phyloP scores from a whole-genome alignment of 2,329 filamentous ascomycete species.

The Fusarium equiseti region DNA sequence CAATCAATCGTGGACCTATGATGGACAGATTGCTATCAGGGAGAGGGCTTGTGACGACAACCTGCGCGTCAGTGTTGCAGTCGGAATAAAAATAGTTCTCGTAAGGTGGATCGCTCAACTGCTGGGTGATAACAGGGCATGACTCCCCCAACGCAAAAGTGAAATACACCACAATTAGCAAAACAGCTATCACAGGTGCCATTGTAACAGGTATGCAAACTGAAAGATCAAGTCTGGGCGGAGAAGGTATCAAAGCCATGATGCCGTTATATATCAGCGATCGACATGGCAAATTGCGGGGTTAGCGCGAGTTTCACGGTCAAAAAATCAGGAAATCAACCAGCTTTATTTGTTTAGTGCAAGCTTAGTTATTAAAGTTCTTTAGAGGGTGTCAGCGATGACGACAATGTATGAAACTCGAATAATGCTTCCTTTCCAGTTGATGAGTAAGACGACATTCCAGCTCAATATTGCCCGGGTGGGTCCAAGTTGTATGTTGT shows the following conservation, averaged over 20 bases:
- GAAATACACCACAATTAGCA: background rate
- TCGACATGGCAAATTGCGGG: constrained; percentile 13
- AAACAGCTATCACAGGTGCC: background rate
- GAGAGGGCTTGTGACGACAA: constrained; percentile 70
- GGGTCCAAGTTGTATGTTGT: background rate
- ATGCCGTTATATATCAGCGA: constrained; percentile 7
- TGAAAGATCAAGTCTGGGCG: background rate
- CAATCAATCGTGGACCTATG: constrained; percentile 68
- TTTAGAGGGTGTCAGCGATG: constrained; percentile 1
- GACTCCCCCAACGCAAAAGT: background rate
- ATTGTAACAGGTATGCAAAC: background rate
- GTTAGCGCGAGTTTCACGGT: background rate
- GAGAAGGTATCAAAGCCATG: background rate
- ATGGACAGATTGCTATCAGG: constrained; percentile 64
- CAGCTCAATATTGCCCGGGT: background rate
- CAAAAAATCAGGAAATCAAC: constrained; percentile 15
- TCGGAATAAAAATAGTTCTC: constrained; percentile 76
- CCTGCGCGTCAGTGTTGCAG: constrained; percentile 69
- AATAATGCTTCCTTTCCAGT: background rate
- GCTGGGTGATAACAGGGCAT: constrained; percentile 5
- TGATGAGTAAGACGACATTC: background rate
- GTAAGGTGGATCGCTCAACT: constrained; percentile 68
- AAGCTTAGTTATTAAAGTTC: background rate
- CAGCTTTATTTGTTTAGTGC: background rate
- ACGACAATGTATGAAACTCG: background rate